Evolutionary conservation across 1,284 basidiomycete species (phyloP).

Genomic region (Phellopilus nigrolimitatus): DNA sequence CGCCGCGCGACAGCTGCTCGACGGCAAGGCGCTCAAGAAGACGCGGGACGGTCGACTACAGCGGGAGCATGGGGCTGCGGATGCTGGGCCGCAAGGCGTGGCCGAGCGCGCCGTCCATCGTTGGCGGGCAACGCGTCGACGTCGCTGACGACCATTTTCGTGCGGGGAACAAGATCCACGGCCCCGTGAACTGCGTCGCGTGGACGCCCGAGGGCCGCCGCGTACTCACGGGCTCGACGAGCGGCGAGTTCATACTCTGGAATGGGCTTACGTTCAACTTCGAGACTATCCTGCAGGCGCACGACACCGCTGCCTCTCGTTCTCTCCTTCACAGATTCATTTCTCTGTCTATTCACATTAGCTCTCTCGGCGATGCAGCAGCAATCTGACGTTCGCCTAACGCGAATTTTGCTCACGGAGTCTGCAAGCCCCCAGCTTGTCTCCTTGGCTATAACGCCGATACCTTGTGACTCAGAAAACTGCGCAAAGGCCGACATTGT

Average conservation of each 20-base stretch:
- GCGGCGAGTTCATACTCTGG: slow-evolving; percentile 98
- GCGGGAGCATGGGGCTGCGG: slow-evolving; percentile 65
- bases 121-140: slow-evolving; percentile 86
- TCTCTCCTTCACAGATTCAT: slow-evolving; percentile 87
- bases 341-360: too few species aligned
- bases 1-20: slow-evolving; percentile 58
- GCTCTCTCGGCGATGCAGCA: too few species aligned
- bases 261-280: slow-evolving; percentile 99
- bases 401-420: too few species aligned
- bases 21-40: slow-evolving; percentile 79
- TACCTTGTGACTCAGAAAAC: too few species aligned
- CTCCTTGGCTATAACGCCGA: too few species aligned
- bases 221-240: slow-evolving; percentile 91
- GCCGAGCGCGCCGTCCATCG: slow-evolving; percentile 77
- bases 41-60: slow-evolving; percentile 95
- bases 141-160: slow-evolving; percentile 91
- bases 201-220: slow-evolving; percentile 97
- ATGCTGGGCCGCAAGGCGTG: slow-evolving; percentile 55
- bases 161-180: slow-evolving; percentile 97
- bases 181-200: slow-evolving; percentile 94
- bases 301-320: slow-evolving; percentile 92
- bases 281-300: slow-evolving; percentile 97
- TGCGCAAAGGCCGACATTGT: slow-evolving; percentile 95
- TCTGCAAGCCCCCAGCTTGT: too few species aligned
- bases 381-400: too few species aligned